These are phyloP conservation scores for Colletotrichum nymphaeae DNA, from an alignment of 2,329 filamentous ascomycete species.

Conservation along the genomic window DNA sequence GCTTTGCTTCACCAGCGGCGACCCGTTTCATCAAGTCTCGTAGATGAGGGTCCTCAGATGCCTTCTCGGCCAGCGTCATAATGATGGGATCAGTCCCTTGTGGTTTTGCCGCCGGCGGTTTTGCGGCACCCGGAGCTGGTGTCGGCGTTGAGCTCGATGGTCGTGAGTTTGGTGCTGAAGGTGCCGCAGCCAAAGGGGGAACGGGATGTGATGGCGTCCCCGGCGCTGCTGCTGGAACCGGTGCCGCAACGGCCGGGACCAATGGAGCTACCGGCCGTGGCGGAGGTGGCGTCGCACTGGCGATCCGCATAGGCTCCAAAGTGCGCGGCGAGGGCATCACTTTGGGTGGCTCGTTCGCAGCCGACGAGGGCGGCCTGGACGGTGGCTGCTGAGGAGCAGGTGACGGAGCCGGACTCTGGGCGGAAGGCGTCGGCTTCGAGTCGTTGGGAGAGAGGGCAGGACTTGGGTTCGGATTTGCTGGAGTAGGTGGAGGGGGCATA, in stretches of 20 bases:
- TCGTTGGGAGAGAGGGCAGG: slow-evolving; percentile 30
- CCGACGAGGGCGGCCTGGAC: slow-evolving; percentile 13
- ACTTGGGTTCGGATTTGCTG: slow-evolving; percentile 25
- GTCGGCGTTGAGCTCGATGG: slow-evolving; percentile 35
- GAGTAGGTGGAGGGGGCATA: slow-evolving; percentile 63
- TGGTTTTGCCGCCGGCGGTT: slow-evolving; percentile 29
- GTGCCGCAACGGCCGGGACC: slow-evolving; percentile 31
- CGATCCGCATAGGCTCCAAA: slow-evolving; percentile 4
- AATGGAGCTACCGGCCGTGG: background rate
- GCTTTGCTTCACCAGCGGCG: slow-evolving; percentile 75
- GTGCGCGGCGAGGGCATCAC: background rate
- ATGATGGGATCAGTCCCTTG: slow-evolving; percentile 70
- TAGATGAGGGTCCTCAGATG: slow-evolving; percentile 77
- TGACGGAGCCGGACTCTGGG: slow-evolving; percentile 18
- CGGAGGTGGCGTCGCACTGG: slow-evolving; percentile 20
- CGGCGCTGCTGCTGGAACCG: slow-evolving; percentile 35
- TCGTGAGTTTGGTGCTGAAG: slow-evolving; percentile 39
- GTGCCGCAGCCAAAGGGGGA: slow-evolving; percentile 35
- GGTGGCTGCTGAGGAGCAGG: slow-evolving; percentile 17
- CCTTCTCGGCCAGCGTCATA: slow-evolving; percentile 80
- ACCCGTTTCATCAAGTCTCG: slow-evolving; percentile 87
- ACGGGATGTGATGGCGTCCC: slow-evolving; percentile 36
- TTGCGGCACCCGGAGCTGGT: slow-evolving; percentile 19
- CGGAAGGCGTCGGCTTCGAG: slow-evolving; percentile 38
- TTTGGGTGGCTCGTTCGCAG: slow-evolving; percentile 8